Evolutionary conservation across 768 basidiomycete species (phyloP), one percentile per base, ranked within the genome.

Genomic region (Cytidiella melzeri): DNA sequence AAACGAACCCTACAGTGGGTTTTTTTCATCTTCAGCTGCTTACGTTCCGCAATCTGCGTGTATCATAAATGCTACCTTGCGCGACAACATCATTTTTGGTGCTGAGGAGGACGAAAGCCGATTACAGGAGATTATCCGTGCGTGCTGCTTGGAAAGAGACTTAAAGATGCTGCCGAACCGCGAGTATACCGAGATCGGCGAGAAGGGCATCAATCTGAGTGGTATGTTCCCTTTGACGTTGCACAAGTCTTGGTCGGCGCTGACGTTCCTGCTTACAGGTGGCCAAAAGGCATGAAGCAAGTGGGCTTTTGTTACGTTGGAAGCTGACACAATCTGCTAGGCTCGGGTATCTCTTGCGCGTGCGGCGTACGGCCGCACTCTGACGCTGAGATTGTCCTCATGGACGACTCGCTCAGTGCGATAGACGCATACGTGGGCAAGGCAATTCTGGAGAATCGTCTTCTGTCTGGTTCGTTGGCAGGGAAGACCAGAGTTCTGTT

Each of bases 371-470:
- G n/a, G n/a, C n/a, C n/a, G n/a, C n/a, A n/a, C 58, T 81, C 85
- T 3, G 67, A 74, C 0, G 73, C 84, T 1, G 84, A 89, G 50
- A 74, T 92, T 46, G 79, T 88, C 37, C 74, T 92, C 12, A 73
- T 92, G 24, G 89, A 93, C 58, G 90, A 93, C 60, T 84, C 89
- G 13, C 74, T 92, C 27, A 80, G 81, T 28, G 87, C 88, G 0
- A 81, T 91, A 6, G 88, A 91, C 54, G 79, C 86, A 0, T 80
- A 85, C 55, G 87, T 90, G 4, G 83, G 84, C 9, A 80, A 81
- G 55, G 71, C 72, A 24, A 77, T 87, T 43, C 56, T 87, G 3
- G 77, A 86, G 18, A 68, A 83, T 36, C 85, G 84, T 56, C 61
- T 87, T 4, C 64, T 79, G 18, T 61, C 61, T 18, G 76, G 81